Evolutionary conservation across 345 rosid genomes (phyloP).

Genomic region (Populus euphratica): DNA sequence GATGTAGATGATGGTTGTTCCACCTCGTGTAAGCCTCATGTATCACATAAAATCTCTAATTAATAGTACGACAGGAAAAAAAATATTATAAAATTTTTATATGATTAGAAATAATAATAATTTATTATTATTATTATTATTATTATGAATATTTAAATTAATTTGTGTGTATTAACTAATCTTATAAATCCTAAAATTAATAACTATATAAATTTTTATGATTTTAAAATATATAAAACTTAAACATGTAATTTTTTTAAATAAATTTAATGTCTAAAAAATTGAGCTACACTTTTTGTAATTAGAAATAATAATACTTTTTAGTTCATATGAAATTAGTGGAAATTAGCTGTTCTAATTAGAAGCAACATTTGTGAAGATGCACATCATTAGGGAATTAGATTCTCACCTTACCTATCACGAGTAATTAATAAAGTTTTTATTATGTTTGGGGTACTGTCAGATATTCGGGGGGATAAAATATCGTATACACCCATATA

Average conservation of each 20-base stretch:
- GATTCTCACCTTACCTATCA: conserved; percentile 17
- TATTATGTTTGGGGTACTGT: no score
- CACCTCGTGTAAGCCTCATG: background rate
- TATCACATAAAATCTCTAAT: background rate
- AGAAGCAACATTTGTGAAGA: conserved; percentile 34
- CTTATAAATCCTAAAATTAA: fast-evolving
- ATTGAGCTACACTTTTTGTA: no score
- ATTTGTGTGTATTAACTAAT: no score
- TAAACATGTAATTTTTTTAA: fast-evolving
- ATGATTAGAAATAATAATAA: background rate
- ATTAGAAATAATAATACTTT: conserved; percentile 25
- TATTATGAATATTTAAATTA: no score
- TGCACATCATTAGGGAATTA: conserved; percentile 34
- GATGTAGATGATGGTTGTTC: background rate
- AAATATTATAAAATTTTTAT: no score
- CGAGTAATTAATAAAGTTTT: background rate
- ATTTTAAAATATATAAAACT: fast-evolving
- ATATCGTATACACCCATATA: no score
- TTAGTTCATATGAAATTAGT: conserved; percentile 36
- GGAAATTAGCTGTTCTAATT: conserved; percentile 65
- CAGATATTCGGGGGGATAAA: no score
- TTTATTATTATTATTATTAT: no score
- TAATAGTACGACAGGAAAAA: no score
- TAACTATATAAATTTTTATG: no score
- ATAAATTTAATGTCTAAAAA: no score